Conservation (phyloP, 73 alveolate species). For the Uronychia binucleata region DNA sequence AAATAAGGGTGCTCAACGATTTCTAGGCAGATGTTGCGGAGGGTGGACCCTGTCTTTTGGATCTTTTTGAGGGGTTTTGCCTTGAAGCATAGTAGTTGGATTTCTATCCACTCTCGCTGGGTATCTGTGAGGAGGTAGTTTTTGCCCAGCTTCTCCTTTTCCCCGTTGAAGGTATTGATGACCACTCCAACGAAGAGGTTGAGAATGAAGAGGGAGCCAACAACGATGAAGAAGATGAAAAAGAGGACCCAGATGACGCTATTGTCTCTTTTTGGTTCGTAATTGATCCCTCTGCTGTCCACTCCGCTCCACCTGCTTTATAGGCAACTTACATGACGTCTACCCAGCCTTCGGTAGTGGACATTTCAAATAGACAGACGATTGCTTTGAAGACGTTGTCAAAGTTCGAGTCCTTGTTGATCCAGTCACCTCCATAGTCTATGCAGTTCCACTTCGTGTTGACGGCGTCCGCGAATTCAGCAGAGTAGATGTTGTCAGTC, state of each 20-base stretch:
- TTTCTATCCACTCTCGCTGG: constrained; percentile 8
- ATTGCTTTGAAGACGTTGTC: constrained; percentile 53
- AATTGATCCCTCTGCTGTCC: too few species aligned
- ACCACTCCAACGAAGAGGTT: constrained; percentile 34
- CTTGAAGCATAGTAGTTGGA: neutral
- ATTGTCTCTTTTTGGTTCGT: too few species aligned
- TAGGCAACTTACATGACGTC: constrained; percentile 47
- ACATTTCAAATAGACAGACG: constrained; percentile 28
- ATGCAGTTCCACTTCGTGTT: too few species aligned
- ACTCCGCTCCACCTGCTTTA: too few species aligned
- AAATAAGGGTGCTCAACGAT: neutral
- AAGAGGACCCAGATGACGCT: neutral
- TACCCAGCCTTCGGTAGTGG: constrained; percentile 59
- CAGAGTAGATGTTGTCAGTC: neutral
- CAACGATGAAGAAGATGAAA: constrained; percentile 12
- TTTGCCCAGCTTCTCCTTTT: neutral
- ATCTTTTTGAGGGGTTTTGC: neutral
- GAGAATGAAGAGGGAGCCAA: constrained; percentile 7
- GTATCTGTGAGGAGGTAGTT: neutral
- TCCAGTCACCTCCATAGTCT: constrained; percentile 58
- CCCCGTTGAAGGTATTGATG: neutral
- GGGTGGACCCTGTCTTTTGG: too few species aligned
- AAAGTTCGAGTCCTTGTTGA: constrained; percentile 37
- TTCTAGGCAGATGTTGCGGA: too few species aligned
- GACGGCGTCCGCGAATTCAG: neutral